Percentiles rank a stretch among this genome's conserved stretches.
These are phyloP conservation scores for Eutypa lata DNA, from an alignment of 2,329 filamentous ascomycete genomes.

Conservation along the genomic window DNA sequence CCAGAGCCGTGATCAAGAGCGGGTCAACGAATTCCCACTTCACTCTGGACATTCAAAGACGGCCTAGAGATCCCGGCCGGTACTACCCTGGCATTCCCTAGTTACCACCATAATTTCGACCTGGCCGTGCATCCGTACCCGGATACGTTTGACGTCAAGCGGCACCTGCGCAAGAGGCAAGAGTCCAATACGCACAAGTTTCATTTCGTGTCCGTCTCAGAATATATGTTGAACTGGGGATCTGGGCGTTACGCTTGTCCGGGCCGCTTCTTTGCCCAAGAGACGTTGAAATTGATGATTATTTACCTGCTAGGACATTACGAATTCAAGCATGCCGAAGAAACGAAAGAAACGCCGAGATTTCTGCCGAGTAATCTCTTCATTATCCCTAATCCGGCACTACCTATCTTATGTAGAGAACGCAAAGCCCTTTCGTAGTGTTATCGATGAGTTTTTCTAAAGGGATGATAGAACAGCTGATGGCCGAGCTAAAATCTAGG, in stretches of 20 bases:
- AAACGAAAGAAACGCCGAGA: background rate
- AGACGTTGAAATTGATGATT: slow-evolving; percentile 10
- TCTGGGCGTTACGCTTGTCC: slow-evolving; percentile 6
- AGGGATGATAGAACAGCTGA: too few relatives aligned
- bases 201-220: slow-evolving; percentile 10
- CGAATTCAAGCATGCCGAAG: slow-evolving; percentile 1
- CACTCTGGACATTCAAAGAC: slow-evolving; percentile 1
- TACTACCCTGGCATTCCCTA: slow-evolving; percentile 2
- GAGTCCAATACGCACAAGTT: slow-evolving; percentile 4
- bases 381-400: background rate
- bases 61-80: background rate
- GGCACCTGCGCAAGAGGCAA: slow-evolving; percentile 6
- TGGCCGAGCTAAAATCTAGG: too few relatives aligned
- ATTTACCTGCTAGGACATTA: slow-evolving; percentile 7
- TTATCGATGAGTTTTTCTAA: too few relatives aligned
- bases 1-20: too few relatives aligned
- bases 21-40: slow-evolving; percentile 1
- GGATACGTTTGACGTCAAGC: slow-evolving; percentile 6
- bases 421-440: background rate
- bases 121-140: slow-evolving; percentile 3
- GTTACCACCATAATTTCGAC: slow-evolving; percentile 5
- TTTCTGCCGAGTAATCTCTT: background rate
- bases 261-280: slow-evolving; percentile 8
- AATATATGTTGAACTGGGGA: slow-evolving; percentile 7
- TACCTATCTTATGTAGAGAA: background rate